These are phyloP conservation scores for Plantago elongata DNA, from an alignment of 257 asterid species.

Conservation along the genomic window DNA sequence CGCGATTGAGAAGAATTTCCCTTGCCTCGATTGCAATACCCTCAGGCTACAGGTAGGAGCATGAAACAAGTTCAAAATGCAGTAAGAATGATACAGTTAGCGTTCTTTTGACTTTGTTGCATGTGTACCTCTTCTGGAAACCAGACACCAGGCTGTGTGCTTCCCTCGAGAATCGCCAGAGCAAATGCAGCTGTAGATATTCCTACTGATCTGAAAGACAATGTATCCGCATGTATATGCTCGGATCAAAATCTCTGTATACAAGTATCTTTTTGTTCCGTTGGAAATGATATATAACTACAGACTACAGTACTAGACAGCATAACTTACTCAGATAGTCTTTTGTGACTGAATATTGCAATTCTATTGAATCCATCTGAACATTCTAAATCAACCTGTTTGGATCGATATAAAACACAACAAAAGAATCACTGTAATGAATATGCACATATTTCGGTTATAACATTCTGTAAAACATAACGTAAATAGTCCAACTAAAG, in stretches of 20 bases:
- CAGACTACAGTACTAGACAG: not conserved
- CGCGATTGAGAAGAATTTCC: conserved; percentile 70
- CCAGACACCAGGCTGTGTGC: conserved; percentile 93
- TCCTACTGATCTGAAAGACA: conserved; percentile 76
- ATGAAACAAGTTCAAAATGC: conserved; percentile 2
- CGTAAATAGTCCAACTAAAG: not conserved
- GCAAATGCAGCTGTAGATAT: conserved; percentile 69
- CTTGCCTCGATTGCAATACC: conserved; percentile 83
- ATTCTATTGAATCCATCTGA: conserved; percentile 66
- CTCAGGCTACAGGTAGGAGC: conserved; percentile 49
- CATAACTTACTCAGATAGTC: conserved; percentile 55
- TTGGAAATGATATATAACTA: not conserved
- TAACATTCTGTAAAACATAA: not conserved
- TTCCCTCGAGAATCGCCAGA: conserved; percentile 87
- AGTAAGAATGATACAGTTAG: not conserved
- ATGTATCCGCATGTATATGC: not conserved
- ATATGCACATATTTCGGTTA: not conserved
- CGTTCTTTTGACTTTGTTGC: not conserved
- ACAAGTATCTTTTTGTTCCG: not conserved
- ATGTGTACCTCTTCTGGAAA: conserved; percentile 82
- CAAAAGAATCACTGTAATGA: not conserved
- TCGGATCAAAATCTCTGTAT: not conserved
- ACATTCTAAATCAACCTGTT: conserved; percentile 86
- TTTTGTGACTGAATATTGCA: conserved; percentile 87
- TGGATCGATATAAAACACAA: not conserved